Evolutionary conservation across 345 rosid genomes (phyloP).

Genomic region (Linum trigynum): DNA sequence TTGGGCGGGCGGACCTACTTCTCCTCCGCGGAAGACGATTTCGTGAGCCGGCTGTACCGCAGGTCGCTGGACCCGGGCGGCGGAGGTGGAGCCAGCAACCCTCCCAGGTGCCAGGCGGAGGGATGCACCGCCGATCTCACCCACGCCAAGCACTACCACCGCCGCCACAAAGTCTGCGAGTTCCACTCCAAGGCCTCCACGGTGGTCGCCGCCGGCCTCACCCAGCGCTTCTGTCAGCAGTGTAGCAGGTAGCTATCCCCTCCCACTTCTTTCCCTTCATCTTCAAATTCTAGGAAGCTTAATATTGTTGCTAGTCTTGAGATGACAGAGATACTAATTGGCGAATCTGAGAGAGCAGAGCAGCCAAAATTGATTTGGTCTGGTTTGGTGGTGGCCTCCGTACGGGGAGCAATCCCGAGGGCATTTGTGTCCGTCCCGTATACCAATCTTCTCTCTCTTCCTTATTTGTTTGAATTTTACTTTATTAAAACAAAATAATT

Average conservation of each 20-base stretch:
- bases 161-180: constrained; percentile 96
- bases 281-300: background rate
- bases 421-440: constrained; percentile 41
- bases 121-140: constrained; percentile 93
- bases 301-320: background rate
- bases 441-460: background rate
- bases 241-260: constrained; percentile 73
- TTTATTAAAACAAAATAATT: background rate
- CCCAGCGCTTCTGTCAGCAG: constrained; percentile 99
- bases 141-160: constrained; percentile 91
- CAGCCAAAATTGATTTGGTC: no score
- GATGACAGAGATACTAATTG: background rate
- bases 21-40: constrained; percentile 82
- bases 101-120: constrained; percentile 86
- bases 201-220: constrained; percentile 71
- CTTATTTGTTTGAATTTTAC: constrained; percentile 18
- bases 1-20: constrained; percentile 89
- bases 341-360: background rate
- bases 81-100: constrained; percentile 26
- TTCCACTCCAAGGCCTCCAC: constrained; percentile 93
- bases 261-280: constrained; percentile 14
- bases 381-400: constrained; percentile 24
- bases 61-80: constrained; percentile 44
- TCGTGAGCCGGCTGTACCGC: constrained; percentile 80
- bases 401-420: constrained; percentile 44